These are phyloP conservation scores for Urochloa ruziziensis DNA, from an alignment of 176 grass and related monocot genomes.

Conservation along the genomic window DNA sequence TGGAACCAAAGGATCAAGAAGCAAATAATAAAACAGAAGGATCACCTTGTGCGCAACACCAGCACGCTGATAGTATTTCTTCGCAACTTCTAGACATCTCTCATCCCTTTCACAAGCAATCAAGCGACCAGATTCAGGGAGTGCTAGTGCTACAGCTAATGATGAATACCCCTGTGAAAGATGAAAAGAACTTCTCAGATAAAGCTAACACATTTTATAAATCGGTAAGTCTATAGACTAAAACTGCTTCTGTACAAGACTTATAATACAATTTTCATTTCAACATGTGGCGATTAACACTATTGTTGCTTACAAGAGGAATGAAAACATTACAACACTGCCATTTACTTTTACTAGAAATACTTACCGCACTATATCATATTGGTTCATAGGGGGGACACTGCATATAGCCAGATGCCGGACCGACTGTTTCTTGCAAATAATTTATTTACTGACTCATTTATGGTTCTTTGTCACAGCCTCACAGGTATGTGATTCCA, in stretches of 20 bases:
- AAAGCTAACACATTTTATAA: neutral
- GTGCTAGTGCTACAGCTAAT: conserved; percentile 77
- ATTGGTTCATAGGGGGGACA: neutral
- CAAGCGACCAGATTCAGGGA: conserved; percentile 80
- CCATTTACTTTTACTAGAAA: neutral
- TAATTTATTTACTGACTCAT: neutral
- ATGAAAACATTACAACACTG: neutral
- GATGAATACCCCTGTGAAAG: conserved; percentile 87
- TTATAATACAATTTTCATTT: neutral
- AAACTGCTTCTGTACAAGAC: neutral
- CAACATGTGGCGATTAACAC: neutral
- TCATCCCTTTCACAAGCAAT: conserved; percentile 95
- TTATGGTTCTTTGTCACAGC: neutral
- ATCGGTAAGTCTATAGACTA: neutral
- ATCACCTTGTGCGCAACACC: conserved; percentile 85
- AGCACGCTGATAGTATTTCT: conserved; percentile 73
- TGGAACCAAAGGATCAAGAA: neutral
- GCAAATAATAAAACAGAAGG: neutral
- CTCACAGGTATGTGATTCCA: neutral
- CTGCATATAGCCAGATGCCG: neutral
- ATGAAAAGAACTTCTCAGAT: neutral
- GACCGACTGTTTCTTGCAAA: neutral
- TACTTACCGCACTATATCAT: neutral
- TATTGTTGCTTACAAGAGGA: neutral
- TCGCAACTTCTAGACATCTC: conserved; percentile 79